A percentile compares a stretch with the other conserved stretches of the same genome.
These are phyloP conservation scores for Ophiocordyceps australis DNA, from an alignment of 2,329 filamentous ascomycete species.

Conservation along the genomic window DNA sequence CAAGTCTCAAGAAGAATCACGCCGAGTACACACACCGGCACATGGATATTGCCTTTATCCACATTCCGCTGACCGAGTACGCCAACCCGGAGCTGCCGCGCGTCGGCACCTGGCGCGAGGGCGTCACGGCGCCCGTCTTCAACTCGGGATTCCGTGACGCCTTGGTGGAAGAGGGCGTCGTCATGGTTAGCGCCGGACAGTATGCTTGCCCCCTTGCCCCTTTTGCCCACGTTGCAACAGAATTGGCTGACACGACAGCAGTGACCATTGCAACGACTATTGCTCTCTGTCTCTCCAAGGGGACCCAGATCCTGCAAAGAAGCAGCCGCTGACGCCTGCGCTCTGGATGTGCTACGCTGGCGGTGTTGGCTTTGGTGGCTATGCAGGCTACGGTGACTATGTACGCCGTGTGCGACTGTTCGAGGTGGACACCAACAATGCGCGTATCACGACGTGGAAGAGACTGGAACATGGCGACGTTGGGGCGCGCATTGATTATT, in stretches of 20 bases:
- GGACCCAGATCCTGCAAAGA: constrained; percentile 7
- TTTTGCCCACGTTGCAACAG: constrained; percentile 5
- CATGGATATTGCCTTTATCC: constrained; percentile 92
- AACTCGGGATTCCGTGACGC: constrained; percentile 91
- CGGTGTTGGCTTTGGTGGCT: constrained; percentile 82
- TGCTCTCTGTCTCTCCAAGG: constrained; percentile 48
- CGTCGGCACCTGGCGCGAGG: constrained; percentile 58
- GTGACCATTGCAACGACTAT: constrained; percentile 94
- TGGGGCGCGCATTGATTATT: constrained; percentile 36
- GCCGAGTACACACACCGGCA: constrained; percentile 78
- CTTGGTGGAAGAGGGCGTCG: constrained; percentile 66
- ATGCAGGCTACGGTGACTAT: constrained; percentile 78
- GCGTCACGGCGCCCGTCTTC: constrained; percentile 70
- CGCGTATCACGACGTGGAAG: constrained; percentile 83
- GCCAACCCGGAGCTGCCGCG: constrained; percentile 38
- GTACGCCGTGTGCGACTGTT: constrained; percentile 74
- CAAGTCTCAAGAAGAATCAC: constrained; percentile 58
- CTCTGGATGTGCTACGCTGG: constrained; percentile 99
- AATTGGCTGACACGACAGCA: too few species aligned
- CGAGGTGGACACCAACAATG: constrained; percentile 84
- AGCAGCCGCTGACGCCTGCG: constrained; percentile 29
- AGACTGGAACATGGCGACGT: constrained; percentile 53
- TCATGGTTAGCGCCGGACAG: constrained; percentile 85
- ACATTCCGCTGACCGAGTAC: constrained; percentile 91
- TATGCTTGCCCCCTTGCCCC: constrained; percentile 23